phyloP scores from a whole-genome alignment of 1,139 yeast species.

The Nakaseomyces bracarensis region DNA sequence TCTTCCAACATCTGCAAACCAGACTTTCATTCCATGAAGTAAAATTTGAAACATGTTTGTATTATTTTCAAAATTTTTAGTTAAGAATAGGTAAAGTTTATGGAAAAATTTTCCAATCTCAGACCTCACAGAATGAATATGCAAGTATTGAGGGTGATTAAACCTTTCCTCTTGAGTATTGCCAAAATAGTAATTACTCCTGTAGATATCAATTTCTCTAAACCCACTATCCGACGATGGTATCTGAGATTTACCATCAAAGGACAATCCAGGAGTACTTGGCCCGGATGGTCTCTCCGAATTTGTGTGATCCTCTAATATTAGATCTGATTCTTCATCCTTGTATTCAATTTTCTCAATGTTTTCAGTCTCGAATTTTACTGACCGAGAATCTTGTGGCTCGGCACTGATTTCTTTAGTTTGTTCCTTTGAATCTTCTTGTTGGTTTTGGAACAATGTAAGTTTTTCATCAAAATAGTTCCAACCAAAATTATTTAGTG shows the following conservation, averaged over 20 bases:
- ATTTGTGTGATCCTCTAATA: slow-evolving; percentile 30
- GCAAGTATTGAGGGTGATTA: slow-evolving; percentile 45
- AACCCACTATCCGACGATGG: slow-evolving; percentile 24
- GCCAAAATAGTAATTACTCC: slow-evolving; percentile 46
- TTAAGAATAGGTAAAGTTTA: slow-evolving; percentile 44
- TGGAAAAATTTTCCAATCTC: slow-evolving; percentile 64
- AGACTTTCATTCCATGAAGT: slow-evolving; percentile 60
- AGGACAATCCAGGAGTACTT: slow-evolving; percentile 25
- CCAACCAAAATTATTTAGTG: slow-evolving; percentile 16
- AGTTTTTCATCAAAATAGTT: slow-evolving; percentile 29
- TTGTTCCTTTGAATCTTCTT: slow-evolving; percentile 30
- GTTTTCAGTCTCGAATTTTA: slow-evolving; percentile 33
- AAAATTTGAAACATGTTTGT: slow-evolving; percentile 60
- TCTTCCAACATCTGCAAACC: slow-evolving; percentile 79
- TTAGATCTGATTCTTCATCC: slow-evolving; percentile 23
- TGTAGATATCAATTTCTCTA: slow-evolving; percentile 53
- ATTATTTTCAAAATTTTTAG: slow-evolving; percentile 51
- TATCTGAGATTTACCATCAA: slow-evolving; percentile 18
- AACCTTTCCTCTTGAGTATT: slow-evolving; percentile 39
- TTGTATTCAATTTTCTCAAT: slow-evolving; percentile 36
- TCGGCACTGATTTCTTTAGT: slow-evolving; percentile 32
- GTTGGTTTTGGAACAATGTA: slow-evolving; percentile 31
- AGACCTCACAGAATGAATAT: slow-evolving; percentile 55
- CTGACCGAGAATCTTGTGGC: slow-evolving; percentile 31
- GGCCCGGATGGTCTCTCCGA: slow-evolving; percentile 30